A percentile compares a stretch with the other conserved stretches of the same genome.
phyloP scores from a whole-genome alignment of 495 filamentous ascomycete genomes.

The Penicillium canariense region DNA sequence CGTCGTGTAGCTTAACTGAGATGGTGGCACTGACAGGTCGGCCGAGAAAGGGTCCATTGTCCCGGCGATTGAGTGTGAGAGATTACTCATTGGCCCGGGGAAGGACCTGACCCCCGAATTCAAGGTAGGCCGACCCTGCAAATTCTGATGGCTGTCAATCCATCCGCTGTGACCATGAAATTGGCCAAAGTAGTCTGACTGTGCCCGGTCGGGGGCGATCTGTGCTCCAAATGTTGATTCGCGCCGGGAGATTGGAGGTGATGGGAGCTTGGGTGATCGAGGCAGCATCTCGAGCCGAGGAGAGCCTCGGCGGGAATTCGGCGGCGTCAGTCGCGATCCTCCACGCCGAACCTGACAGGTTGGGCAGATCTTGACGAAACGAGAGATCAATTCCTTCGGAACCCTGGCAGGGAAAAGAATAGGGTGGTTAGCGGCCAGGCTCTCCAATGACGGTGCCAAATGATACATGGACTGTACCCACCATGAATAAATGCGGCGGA shows the following conservation, averaged over 20 bases:
- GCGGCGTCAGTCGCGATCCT: slow-evolving; percentile 44
- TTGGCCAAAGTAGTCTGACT: slow-evolving; percentile 34
- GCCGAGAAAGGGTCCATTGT: slow-evolving; percentile 33
- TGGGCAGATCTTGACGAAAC: slow-evolving; percentile 56
- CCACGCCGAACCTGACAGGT: slow-evolving; percentile 49
- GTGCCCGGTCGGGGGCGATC: slow-evolving; percentile 28
- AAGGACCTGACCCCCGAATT: slow-evolving; percentile 27
- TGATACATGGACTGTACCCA: slow-evolving; percentile 22
- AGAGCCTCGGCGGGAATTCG: slow-evolving; percentile 44
- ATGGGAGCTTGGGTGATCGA: slow-evolving; percentile 43
- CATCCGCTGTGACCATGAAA: slow-evolving; percentile 27
- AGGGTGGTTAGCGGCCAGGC: slow-evolving; percentile 6
- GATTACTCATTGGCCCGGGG: slow-evolving; percentile 20
- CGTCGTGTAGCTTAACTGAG: slow-evolving; percentile 34
- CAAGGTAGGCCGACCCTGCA: slow-evolving; percentile 24
- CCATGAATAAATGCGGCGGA: slow-evolving; percentile 58
- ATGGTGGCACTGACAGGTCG: slow-evolving; percentile 33
- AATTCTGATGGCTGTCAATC: slow-evolving; percentile 27
- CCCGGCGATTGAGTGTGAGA: slow-evolving; percentile 29
- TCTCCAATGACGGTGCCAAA: neutral
- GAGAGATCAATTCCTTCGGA: slow-evolving; percentile 57
- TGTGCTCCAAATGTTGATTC: slow-evolving; percentile 34
- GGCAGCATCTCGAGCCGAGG: slow-evolving; percentile 37
- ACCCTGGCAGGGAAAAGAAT: slow-evolving; percentile 40
- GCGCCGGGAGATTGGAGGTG: slow-evolving; percentile 37